These are phyloP conservation scores for Aspergillus ruber DNA, from an alignment of 2,329 filamentous ascomycete species.

Conservation along the genomic window DNA sequence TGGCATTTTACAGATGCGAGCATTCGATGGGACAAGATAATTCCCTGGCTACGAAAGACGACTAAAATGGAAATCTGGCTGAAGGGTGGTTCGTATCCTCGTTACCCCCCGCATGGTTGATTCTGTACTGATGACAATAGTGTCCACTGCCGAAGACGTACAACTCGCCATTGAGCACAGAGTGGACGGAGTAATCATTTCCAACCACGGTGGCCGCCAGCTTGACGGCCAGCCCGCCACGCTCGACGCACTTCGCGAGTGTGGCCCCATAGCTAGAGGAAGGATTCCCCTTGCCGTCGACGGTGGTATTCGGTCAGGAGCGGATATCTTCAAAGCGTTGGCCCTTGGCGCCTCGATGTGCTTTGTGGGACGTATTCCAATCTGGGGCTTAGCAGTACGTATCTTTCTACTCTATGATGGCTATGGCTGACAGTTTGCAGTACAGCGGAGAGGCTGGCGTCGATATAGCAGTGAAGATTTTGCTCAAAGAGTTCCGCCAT, in stretches of 20 bases:
- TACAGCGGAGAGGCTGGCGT: slow-evolving; percentile 20
- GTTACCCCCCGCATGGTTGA: background rate
- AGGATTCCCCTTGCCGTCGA: slow-evolving; percentile 22
- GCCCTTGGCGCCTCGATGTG: slow-evolving; percentile 19
- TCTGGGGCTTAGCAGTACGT: slow-evolving; percentile 25
- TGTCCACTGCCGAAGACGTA: slow-evolving; percentile 22
- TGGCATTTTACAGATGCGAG: slow-evolving; percentile 18
- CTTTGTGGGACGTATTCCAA: slow-evolving; percentile 18
- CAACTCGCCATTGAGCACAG: slow-evolving; percentile 22
- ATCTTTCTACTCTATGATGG: background rate
- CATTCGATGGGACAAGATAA: slow-evolving; percentile 42
- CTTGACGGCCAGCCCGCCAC: slow-evolving; percentile 26
- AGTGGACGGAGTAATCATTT: slow-evolving; percentile 26
- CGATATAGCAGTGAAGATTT: slow-evolving; percentile 18
- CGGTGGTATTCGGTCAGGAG: slow-evolving; percentile 20
- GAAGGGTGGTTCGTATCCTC: slow-evolving; percentile 15
- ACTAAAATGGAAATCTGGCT: slow-evolving; percentile 38
- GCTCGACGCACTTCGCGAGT: slow-evolving; percentile 22
- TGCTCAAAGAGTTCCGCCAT: slow-evolving; percentile 15
- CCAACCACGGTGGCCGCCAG: slow-evolving; percentile 29
- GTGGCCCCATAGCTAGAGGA: slow-evolving; percentile 13
- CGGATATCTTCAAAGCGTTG: slow-evolving; percentile 25
- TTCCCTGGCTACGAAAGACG: slow-evolving; percentile 41
- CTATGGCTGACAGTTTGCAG: background rate
- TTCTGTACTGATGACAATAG: background rate